Conservation (phyloP, 345 rosid genomes). For the Citrus australasica region DNA sequence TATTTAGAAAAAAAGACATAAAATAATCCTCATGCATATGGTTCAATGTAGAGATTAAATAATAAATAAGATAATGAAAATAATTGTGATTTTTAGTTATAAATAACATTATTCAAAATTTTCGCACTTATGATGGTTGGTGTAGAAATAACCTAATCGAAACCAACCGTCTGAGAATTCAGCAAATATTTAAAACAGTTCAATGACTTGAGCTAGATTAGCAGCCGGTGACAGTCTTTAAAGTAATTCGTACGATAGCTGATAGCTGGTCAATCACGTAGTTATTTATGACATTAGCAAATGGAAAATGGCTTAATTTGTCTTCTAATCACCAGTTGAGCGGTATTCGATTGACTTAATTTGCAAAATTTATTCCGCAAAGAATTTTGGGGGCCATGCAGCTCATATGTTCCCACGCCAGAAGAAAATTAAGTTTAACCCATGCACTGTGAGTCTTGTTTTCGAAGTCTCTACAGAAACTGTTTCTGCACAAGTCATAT, state of each 20-base stretch:
- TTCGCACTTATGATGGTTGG: too few relatives aligned
- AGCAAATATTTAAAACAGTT: neutral
- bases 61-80: too few relatives aligned
- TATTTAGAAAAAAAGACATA: too few relatives aligned
- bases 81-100: too few relatives aligned
- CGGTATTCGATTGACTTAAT: neutral
- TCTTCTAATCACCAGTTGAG: neutral
- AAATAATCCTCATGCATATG: too few relatives aligned
- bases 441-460: too few relatives aligned
- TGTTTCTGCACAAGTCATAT: too few relatives aligned
- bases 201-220: neutral
- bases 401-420: too few relatives aligned
- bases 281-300: neutral
- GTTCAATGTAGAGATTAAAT: too few relatives aligned
- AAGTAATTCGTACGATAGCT: neutral
- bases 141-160: too few relatives aligned
- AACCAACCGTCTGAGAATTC: neutral
- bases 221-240: neutral
- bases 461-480: too few relatives aligned
- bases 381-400: neutral
- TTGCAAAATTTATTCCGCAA: neutral
- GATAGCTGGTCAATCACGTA: neutral
- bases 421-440: neutral
- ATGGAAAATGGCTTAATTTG: neutral
- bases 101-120: too few relatives aligned